A percentile compares a stretch with the other conserved stretches of the same genome.
phyloP scores from a whole-genome alignment of 306 rosid genomes.

The Sicyos baderoa region DNA sequence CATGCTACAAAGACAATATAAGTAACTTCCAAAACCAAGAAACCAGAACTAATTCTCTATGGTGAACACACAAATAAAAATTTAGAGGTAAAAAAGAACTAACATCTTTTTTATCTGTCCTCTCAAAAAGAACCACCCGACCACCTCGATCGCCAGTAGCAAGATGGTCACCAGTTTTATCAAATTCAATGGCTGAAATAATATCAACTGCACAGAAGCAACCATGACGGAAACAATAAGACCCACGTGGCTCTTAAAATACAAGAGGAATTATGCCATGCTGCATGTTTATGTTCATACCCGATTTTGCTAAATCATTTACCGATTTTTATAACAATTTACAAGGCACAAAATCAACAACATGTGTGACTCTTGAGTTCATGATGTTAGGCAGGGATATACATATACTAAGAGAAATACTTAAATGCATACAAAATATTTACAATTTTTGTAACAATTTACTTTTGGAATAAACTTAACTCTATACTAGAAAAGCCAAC shows the following conservation, averaged over 20 bases:
- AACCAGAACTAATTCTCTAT: constrained; percentile 19
- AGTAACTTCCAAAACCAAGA: constrained; percentile 5
- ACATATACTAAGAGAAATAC: too few relatives aligned
- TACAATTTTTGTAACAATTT: too few relatives aligned
- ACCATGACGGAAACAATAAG: constrained; percentile 21
- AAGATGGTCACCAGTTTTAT: constrained; percentile 89
- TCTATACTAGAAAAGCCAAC: neutral
- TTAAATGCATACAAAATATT: too few relatives aligned
- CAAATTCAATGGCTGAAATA: constrained; percentile 96
- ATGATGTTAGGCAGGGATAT: neutral
- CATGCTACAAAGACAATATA: constrained; percentile 36
- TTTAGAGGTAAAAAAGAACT: constrained; percentile 25
- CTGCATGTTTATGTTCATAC: neutral
- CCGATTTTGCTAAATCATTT: neutral
- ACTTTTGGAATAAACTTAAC: neutral
- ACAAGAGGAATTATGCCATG: constrained; percentile 9
- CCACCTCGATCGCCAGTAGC: constrained; percentile 99
- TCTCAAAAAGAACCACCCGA: constrained; percentile 96
- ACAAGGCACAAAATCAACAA: constrained; percentile 8
- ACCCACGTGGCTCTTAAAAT: constrained; percentile 21
- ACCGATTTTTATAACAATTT: neutral
- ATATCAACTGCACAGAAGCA: constrained; percentile 73
- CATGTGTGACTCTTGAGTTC: neutral
- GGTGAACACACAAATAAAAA: constrained; percentile 18
- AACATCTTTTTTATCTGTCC: constrained; percentile 89